Evolutionary conservation across 2,329 filamentous ascomycete species (phyloP).

Genomic region (Metarhizium brunneum): DNA sequence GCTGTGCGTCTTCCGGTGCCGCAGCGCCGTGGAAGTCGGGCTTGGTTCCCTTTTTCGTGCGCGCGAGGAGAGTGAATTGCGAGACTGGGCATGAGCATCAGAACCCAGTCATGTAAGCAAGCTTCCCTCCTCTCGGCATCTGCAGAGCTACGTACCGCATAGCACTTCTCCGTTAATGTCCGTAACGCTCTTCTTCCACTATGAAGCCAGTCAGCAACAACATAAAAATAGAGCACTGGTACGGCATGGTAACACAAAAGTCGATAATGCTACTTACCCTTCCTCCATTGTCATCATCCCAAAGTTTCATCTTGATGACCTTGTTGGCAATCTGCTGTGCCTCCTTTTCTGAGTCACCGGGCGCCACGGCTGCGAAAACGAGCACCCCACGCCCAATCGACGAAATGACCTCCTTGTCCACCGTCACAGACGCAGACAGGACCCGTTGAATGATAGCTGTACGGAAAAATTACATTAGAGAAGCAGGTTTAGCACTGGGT

Average conservation of each 20-base stretch:
- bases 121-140: not conserved
- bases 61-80: conserved; percentile 89
- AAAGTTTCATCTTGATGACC: conserved; percentile 81
- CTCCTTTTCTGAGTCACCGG: conserved; percentile 84
- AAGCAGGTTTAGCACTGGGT: not conserved
- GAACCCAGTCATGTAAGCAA: not conserved
- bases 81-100: conserved; percentile 54
- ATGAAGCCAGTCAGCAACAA: conserved; percentile 6
- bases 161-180: conserved; percentile 88
- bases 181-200: conserved; percentile 87
- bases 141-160: conserved; percentile 56
- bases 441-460: conserved; percentile 88
- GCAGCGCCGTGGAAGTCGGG: conserved; percentile 91
- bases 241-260: not conserved
- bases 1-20: conserved; percentile 65
- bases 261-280: conserved; percentile 38
- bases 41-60: conserved; percentile 91
- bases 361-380: conserved; percentile 84
- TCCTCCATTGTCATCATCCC: conserved; percentile 70
- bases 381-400: conserved; percentile 84
- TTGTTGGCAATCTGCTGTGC: conserved; percentile 75
- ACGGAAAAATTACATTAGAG: not conserved
- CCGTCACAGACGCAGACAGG: conserved; percentile 88
- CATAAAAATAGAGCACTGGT: not conserved
- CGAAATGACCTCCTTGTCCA: conserved; percentile 83